A percentile compares a stretch with the other conserved stretches of the same genome.
phyloP scores from a whole-genome alignment of 352 stramenopile genomes.

The Stramenopiles sp. region DNA sequence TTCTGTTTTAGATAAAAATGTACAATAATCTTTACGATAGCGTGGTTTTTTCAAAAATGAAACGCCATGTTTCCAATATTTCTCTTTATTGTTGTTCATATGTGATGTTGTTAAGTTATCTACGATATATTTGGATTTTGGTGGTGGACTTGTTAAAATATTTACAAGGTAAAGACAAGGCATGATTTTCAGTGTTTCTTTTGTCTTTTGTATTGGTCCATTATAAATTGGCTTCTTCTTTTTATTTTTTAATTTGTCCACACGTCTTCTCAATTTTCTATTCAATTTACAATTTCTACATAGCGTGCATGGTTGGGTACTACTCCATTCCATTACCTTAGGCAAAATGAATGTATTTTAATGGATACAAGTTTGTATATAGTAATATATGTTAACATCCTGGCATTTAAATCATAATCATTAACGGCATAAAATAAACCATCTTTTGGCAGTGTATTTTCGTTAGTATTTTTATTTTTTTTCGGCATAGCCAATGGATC shows the following conservation, averaged over 20 bases:
- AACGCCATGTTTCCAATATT: background rate
- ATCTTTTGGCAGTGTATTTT: background rate
- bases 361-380: background rate
- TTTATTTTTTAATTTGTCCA: background rate
- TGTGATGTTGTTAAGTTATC: background rate
- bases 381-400: background rate
- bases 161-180: background rate
- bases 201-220: background rate
- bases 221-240: background rate
- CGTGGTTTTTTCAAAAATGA: background rate
- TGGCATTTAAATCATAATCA: background rate
- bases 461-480: background rate
- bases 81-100: background rate
- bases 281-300: slow-evolving; percentile 2
- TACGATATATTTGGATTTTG: background rate
- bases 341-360: background rate
- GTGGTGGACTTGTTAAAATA: background rate
- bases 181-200: background rate
- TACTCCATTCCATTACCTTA: background rate
- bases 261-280: too few relatives aligned
- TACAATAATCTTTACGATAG: background rate
- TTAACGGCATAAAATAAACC: background rate
- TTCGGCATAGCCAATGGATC: background rate
- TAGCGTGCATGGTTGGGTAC: background rate
- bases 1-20: background rate